phyloP scores from a whole-genome alignment of 495 filamentous ascomycete species.

The Tuber calosporum region DNA sequence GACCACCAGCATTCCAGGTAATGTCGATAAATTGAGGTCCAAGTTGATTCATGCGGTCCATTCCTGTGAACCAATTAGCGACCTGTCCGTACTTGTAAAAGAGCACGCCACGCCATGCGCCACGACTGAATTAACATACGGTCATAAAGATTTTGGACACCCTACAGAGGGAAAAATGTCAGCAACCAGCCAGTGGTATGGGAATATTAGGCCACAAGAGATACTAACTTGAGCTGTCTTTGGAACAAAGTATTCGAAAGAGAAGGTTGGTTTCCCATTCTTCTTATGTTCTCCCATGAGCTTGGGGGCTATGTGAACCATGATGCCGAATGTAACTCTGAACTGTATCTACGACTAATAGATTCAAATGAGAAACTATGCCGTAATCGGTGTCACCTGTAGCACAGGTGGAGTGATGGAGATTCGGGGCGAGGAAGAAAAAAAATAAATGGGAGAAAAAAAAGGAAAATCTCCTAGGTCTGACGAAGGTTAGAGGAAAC shows the following conservation, averaged over 20 bases:
- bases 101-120: not conserved
- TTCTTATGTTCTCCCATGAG: constrained; percentile 55
- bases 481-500: not conserved
- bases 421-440: not conserved
- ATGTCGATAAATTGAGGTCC: constrained; percentile 96
- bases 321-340: not conserved
- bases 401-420: not conserved
- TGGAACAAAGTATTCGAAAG: constrained; percentile 99
- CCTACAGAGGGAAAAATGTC: constrained; percentile 45
- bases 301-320: constrained; percentile 80
- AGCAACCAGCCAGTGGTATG: not conserved
- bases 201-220: not conserved
- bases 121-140: constrained; percentile 45
- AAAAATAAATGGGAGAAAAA: not conserved
- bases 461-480: not conserved
- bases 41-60: constrained; percentile 95
- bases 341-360: not conserved
- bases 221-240: constrained; percentile 75
- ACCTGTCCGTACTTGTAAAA: not conserved
- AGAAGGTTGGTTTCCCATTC: constrained; percentile 74
- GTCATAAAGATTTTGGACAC: constrained; percentile 99
- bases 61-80: constrained; percentile 45
- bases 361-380: not conserved
- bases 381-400: not conserved
- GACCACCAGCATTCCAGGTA: constrained; percentile 96